Base-by-base conservation (phyloP, 495 filamentous ascomycete species). In the Barbatosphaeria neglecta region DNA sequence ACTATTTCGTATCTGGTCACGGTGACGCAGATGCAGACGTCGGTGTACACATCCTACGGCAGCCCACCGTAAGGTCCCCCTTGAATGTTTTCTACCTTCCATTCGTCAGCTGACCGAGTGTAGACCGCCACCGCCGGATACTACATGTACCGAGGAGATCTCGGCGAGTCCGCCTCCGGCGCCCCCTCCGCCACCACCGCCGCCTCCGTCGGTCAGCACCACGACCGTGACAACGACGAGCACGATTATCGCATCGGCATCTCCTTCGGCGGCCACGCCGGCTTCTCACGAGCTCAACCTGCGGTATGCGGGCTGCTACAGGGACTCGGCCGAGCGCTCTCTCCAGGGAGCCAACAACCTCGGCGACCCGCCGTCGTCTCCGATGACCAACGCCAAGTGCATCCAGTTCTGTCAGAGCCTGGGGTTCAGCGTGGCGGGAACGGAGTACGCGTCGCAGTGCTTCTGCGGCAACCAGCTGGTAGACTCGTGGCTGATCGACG, bases 361-460 rank as follows among this genome's bases (percentile, higher is more conserved):
- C 3, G 41, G 38, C 57, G 37, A 52, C 58, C 40, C 53, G 49
- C 37, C 72, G 70, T 55, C 27, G 17, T 37, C 45, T 28, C 48
- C 53, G 15, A 56, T 59, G 53, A 82, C 76, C 9, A 72, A 75
- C 25, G 66, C 70, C 50, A 69, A 61, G 24, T 83, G 80, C 54
- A 65, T 80, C 39, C 63, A 68, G 35, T 75, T 74, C 55, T 79
- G 77, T 57, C 57, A 63, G 27, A 47, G 46, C 35, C 50, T 46
- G 25, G 69, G 68, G 31, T 78, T 60, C 54, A 61, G 43, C 46
- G 77, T 74, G 60, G 73, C 73, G 27, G 82, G 81, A 23, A 67
- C 77, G 11, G 76, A 86, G 52, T 78, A 77, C 46, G 74, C 69
- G 37, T 70, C 67, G 41, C 69, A 78, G 51, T 83, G 80, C 54